phyloP scores from a whole-genome alignment of 2,329 filamentous ascomycete species.

The Xylariales sp. region DNA sequence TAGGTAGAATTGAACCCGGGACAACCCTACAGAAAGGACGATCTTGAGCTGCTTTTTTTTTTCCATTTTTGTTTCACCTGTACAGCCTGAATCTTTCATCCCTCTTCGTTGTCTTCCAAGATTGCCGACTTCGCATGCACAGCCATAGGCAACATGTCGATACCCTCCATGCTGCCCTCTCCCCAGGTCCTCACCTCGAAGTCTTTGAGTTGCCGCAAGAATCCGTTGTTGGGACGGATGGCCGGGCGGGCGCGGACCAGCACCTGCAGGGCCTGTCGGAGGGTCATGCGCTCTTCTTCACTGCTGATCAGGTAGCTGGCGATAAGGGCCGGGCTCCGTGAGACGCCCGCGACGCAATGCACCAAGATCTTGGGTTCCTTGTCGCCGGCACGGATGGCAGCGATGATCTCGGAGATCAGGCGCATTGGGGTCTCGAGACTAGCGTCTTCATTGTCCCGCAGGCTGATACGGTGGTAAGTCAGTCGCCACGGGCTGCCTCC shows the following conservation, averaged over 20 bases:
- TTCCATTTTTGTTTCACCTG: too few species aligned
- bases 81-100: too few species aligned
- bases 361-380: constrained; percentile 4
- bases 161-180: not conserved
- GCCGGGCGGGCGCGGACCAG: not conserved
- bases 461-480: not conserved
- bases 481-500: not conserved
- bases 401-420: not conserved
- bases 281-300: constrained; percentile 1
- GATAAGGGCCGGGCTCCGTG: constrained; percentile 1
- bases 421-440: constrained; percentile 1
- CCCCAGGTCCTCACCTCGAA: not conserved
- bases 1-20: too few species aligned
- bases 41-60: too few species aligned
- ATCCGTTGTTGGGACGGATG: constrained; percentile 3
- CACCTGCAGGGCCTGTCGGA: not conserved
- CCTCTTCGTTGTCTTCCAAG: too few species aligned
- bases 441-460: not conserved
- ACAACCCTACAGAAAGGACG: too few species aligned
- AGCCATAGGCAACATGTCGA: constrained; percentile 1
- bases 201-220: constrained; percentile 5
- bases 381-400: too few species aligned
- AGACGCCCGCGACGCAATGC: constrained; percentile 3
- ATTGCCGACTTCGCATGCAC: not conserved
- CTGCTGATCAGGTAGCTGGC: constrained; percentile 4